Evolutionary conservation across 2,329 filamentous ascomycete species (phyloP), one percentile per base, ranked within the genome.

Genomic region (Pseudogymnoascus sp.): DNA sequence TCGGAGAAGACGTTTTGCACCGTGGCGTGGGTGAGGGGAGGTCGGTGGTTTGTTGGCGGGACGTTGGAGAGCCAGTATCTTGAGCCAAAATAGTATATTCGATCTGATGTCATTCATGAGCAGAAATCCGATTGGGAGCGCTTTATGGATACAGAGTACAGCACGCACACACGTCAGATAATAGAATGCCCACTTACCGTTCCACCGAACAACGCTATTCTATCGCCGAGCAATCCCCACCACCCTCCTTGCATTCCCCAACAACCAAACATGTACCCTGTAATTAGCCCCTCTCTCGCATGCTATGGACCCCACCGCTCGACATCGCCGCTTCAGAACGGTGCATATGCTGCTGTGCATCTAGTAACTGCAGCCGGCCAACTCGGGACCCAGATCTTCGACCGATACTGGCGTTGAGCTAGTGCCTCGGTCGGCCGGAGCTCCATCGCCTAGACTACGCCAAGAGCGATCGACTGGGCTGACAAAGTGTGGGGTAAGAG

Each of bases 401-500:
- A 5, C 26, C 50, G 50, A 57, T 10, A n/a, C 50, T 10, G 50
- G 10, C 28, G 8, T 33, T 57, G 28, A 8, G 15, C 28, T 57
- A 57, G 28, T 28, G 50, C 10, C 47, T 33, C 50, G 50, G 50
- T 57, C 28, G 50, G 50, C 50, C 50, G 50, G 50, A 57, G 15
- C 28, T 10, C 28, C 28, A 13, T 57, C 28, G 28, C 5, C 50
- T 33, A 57, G 28, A 33, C 28, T 19, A 17, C 4, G 50, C 50
- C 28, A 57, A 57, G 50, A 57, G 28, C 23, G 50, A 57, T 57
- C 28, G 10, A 31, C 50, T 33, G 28, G 50, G 10, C 50, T 33
- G 50, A 57, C 50, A 33, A 57, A 57, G 50, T 57, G 50, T 57
- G 50, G 50, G 50, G 50, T 57, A 57, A 57, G 50, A 57, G 28